phyloP scores from a whole-genome alignment of 352 stramenopile species.

The Phytopythium cucurbitacearum region DNA sequence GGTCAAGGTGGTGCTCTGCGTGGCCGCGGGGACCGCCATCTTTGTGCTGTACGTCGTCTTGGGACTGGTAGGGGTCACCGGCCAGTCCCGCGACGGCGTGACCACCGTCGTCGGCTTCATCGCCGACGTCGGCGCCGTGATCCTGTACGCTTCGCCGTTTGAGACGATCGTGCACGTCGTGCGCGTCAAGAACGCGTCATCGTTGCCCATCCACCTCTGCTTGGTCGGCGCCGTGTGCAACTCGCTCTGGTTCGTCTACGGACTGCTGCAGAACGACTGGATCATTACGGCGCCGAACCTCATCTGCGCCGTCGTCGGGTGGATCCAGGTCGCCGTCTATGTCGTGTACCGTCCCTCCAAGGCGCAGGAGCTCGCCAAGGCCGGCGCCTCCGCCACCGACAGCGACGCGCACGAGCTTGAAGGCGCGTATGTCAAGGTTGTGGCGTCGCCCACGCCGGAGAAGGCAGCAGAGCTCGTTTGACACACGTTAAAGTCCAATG shows the following conservation, averaged over 20 bases:
- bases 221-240: conserved; percentile 22
- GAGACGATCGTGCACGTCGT: conserved; percentile 17
- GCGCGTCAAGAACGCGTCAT: conserved; percentile 20
- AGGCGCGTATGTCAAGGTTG: too few relatives aligned
- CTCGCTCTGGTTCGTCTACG: conserved; percentile 28
- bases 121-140: conserved; percentile 12
- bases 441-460: too few relatives aligned
- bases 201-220: conserved; percentile 31
- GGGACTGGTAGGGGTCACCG: conserved; percentile 15
- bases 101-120: conserved; percentile 17
- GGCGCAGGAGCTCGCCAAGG: too few relatives aligned
- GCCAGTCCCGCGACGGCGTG: conserved; percentile 13
- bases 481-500: too few relatives aligned
- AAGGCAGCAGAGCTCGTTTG: too few relatives aligned
- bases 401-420: too few relatives aligned
- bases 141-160: conserved; percentile 14
- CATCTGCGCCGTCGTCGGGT: conserved; percentile 14
- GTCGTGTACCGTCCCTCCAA: conserved; percentile 15
- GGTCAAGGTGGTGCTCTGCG: conserved; percentile 17
- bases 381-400: too few relatives aligned
- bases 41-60: conserved; percentile 15
- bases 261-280: conserved; percentile 21
- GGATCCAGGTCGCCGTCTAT: conserved; percentile 21
- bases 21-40: conserved; percentile 87
- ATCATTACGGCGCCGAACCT: conserved; percentile 31